Conservation (phyloP, 768 basidiomycete species). For the Suillus lakei region DNA sequence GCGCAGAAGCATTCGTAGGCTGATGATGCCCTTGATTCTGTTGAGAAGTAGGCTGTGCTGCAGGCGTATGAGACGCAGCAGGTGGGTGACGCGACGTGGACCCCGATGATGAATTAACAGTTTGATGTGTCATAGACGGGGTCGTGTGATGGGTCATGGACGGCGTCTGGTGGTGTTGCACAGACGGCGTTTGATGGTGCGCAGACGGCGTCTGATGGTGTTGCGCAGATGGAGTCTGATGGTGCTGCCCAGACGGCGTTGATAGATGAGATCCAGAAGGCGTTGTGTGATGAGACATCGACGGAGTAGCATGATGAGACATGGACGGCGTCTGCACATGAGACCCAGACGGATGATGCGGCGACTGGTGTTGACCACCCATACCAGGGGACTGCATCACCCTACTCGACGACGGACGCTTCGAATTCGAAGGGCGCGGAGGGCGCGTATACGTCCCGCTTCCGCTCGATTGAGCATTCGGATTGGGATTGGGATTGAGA, state of each 20-base stretch:
- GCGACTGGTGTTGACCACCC: too few species aligned
- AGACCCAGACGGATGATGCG: not conserved
- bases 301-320: constrained; percentile 2
- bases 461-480: not conserved
- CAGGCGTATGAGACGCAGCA: constrained; percentile 12
- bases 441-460: not conserved
- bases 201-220: not conserved
- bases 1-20: too few species aligned
- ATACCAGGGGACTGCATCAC: constrained; percentile 3
- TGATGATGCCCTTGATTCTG: constrained; percentile 8
- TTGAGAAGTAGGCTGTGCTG: constrained; percentile 3
- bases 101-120: not conserved
- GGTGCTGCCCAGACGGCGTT: too few species aligned
- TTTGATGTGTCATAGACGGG: constrained; percentile 3
- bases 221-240: too few species aligned
- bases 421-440: not conserved
- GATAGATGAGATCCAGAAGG: not conserved
- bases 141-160: not conserved
- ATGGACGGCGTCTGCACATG: not conserved
- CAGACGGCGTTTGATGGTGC: not conserved
- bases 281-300: too few species aligned
- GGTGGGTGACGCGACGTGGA: not conserved
- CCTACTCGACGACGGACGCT: not conserved
- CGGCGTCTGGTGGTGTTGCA: constrained; percentile 1
- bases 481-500: too few species aligned